Percentiles rank a stretch among this genome's conserved stretches.
Evolutionary conservation across 169 alveolate genomes (phyloP).

Genomic region (Theileria annulata): DNA sequence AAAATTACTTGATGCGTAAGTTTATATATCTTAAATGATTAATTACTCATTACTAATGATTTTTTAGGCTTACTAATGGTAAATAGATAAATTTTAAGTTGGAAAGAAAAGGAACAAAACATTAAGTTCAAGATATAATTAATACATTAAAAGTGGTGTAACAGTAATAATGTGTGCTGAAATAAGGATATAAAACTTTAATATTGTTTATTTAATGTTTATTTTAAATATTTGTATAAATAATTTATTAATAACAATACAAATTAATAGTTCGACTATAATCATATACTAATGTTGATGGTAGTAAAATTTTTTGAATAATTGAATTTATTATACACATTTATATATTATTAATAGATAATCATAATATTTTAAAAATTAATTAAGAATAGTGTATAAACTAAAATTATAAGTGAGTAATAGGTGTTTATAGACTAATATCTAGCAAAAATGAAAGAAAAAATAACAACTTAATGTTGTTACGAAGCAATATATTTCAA

Average conservation of each 20-base stretch:
- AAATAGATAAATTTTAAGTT: too few species aligned
- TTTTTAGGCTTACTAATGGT: not conserved
- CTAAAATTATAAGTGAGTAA: too few species aligned
- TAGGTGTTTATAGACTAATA: too few species aligned
- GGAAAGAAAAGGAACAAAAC: not conserved
- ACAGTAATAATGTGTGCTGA: too few species aligned
- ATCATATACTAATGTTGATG: not conserved
- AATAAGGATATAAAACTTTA: not conserved
- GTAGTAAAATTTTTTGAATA: too few species aligned
- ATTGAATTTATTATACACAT: too few species aligned
- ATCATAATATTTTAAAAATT: not conserved
- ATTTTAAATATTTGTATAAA: not conserved
- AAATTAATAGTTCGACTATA: not conserved
- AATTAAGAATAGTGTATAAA: not conserved
- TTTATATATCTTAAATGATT: not conserved
- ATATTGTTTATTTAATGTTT: not conserved
- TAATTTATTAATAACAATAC: not conserved
- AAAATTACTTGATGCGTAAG: constrained; percentile 4
- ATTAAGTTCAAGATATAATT: not conserved
- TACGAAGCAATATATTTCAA: too few species aligned
- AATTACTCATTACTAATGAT: not conserved
- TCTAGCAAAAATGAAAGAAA: too few species aligned
- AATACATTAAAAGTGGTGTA: too few species aligned
- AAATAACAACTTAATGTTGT: too few species aligned
- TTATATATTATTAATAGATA: too few species aligned